Evolutionary conservation across 495 filamentous ascomycete genomes (phyloP), one percentile per base, ranked within the genome.

Genomic region (Hyaloscypha variabilis): DNA sequence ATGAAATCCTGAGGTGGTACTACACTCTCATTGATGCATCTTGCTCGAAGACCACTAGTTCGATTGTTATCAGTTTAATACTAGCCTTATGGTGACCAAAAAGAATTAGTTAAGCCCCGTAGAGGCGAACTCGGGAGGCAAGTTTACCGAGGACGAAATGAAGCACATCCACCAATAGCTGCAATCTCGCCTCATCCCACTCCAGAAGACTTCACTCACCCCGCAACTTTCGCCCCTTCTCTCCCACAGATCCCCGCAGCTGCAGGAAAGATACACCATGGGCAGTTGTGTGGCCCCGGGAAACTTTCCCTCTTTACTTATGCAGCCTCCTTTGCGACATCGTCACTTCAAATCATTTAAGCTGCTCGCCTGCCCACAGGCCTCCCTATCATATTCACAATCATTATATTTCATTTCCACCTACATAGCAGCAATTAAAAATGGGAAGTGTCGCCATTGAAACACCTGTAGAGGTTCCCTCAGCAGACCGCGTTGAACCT

Each of bases 401-500:
- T 4, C 17, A 46, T 46, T 17, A 46, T 46, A 8, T 17, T 46
- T 46, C 39, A 19, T 11, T 17, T 46, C 13, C 1, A 46, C 24
- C 26, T 54, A 10, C 11, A 54, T 8, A 54, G 0, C 23, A 54
- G 51, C 30, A 28, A 13, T 23, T 24, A 19, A 53, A 26, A 10
- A 69, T 69, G 67, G 67, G 42, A 29, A 62, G 53, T 39, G 30
- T 65, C 42, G 46, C 59, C 50, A 53, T 49, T 51, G 63, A 69
- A 60, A 25, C 25, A 24, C 36, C 62, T 8, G 29, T 52, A 25
- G 58, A 58, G 2, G 39, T 62, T 42, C 78, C 75, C n/a, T 86
- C 87, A 24, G 77, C 79, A 69, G 79, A 88, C 60, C 80, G 84
- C 52, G 72, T 82, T 39, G 87, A 85, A 66, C 82, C 86, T 1